Evolutionary conservation across 2,329 filamentous ascomycete species (phyloP).

Genomic region (Fusarium tricinctum): DNA sequence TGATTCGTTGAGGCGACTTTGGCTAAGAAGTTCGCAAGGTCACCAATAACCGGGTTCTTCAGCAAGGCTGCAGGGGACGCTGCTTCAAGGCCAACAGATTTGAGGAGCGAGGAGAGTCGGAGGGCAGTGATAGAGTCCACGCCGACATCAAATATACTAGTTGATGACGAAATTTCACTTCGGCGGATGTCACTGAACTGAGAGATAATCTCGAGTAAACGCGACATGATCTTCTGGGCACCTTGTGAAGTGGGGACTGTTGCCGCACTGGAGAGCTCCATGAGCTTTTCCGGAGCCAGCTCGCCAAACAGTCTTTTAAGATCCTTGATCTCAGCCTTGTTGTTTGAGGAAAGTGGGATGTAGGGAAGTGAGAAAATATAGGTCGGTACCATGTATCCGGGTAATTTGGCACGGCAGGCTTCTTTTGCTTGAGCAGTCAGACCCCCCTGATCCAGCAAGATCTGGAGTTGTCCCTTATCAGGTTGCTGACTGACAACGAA

Average conservation of each 20-base stretch:
- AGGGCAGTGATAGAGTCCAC: conserved; percentile 90
- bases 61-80: conserved; percentile 78
- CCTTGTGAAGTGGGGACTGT: conserved; percentile 49
- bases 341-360: conserved; percentile 88
- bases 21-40: conserved; percentile 60
- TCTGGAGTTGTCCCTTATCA: conserved; percentile 29
- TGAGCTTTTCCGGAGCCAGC: conserved; percentile 72
- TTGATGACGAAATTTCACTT: conserved; percentile 63
- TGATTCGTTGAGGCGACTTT: conserved; percentile 21
- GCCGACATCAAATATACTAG: conserved; percentile 87
- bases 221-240: conserved; percentile 56
- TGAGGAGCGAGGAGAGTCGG: conserved; percentile 75
- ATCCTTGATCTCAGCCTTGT: conserved; percentile 84
- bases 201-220: conserved; percentile 68
- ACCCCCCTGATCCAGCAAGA: conserved; percentile 51
- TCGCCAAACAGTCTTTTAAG: conserved; percentile 76
- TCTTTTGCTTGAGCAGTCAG: conserved; percentile 65
- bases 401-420: conserved; percentile 78
- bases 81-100: conserved; percentile 69
- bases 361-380: conserved; percentile 79
- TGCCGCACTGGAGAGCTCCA: conserved; percentile 62
- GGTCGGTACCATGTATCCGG: conserved; percentile 91
- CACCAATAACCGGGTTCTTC: conserved; percentile 67
- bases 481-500: conserved; percentile 67
- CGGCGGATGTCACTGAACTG: conserved; percentile 63